phyloP scores from a whole-genome alignment of 345 rosid genomes.

The Melaleuca alternifolia region DNA sequence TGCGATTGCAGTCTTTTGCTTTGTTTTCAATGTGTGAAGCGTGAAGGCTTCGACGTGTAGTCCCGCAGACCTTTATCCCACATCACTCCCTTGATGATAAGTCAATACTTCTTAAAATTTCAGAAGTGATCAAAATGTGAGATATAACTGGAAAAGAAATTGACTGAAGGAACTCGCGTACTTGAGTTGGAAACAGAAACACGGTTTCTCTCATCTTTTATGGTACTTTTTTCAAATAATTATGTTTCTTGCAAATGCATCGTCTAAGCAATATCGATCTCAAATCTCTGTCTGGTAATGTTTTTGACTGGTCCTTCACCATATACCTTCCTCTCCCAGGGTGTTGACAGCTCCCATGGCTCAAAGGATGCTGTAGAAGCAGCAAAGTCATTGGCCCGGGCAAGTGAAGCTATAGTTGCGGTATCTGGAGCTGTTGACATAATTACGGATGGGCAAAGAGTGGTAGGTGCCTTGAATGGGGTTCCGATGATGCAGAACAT shows the following conservation, averaged over 20 bases:
- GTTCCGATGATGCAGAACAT: constrained; percentile 81
- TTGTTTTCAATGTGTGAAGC: neutral
- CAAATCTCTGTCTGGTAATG: neutral
- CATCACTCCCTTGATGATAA: neutral
- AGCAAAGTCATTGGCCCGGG: constrained; percentile 61
- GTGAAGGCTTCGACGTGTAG: neutral
- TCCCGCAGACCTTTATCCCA: neutral
- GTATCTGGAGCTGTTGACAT: constrained; percentile 77
- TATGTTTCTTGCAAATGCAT: neutral
- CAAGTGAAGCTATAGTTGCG: constrained; percentile 57
- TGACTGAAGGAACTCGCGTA: neutral
- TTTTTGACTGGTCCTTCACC: neutral
- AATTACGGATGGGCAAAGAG: constrained; percentile 56
- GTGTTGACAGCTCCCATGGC: constrained; percentile 69
- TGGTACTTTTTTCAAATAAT: neutral
- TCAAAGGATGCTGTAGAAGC: constrained; percentile 77
- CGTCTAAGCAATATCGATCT: neutral
- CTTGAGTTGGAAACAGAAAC: neutral
- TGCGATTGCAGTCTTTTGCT: neutral
- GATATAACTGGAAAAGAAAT: neutral
- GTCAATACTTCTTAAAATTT: neutral
- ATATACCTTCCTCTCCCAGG: constrained; percentile 20
- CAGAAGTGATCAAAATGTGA: neutral
- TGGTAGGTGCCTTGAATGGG: constrained; percentile 62
- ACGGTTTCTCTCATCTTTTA: neutral